These are phyloP conservation scores for Dendrocalamus latiflorus DNA, from an alignment of 202 grass and related monocot species.

Conservation along the genomic window DNA sequence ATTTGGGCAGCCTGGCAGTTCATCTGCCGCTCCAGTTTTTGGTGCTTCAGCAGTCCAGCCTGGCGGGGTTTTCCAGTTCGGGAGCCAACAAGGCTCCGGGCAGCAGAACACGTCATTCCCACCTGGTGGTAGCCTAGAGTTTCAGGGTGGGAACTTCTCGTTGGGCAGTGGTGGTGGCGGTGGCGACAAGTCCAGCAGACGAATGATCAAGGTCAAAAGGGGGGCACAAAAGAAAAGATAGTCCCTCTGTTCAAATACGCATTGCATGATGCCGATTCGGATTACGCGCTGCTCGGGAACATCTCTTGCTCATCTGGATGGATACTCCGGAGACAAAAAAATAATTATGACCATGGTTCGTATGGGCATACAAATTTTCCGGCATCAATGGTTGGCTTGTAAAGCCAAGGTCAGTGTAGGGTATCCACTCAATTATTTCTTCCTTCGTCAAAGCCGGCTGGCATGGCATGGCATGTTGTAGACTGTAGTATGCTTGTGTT, in stretches of 20 bases:
- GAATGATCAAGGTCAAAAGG: slow-evolving; percentile 56
- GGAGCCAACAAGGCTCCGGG: slow-evolving; percentile 41
- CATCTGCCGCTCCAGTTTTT: slow-evolving; percentile 36
- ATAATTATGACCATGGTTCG: background rate
- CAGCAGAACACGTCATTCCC: slow-evolving; percentile 46
- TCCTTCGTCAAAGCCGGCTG: background rate
- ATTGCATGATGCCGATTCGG: background rate
- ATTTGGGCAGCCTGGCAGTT: slow-evolving; percentile 51
- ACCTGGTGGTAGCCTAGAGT: too few species aligned
- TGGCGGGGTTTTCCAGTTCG: slow-evolving; percentile 61
- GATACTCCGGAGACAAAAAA: background rate
- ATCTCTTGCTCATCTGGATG: background rate
- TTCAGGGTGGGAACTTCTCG: slow-evolving; percentile 62
- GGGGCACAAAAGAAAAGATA: slow-evolving; percentile 38
- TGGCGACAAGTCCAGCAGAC: slow-evolving; percentile 53
- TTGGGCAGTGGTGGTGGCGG: slow-evolving; percentile 57
- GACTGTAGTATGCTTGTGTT: slow-evolving; percentile 42
- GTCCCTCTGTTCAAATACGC: background rate
- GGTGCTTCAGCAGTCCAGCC: slow-evolving; percentile 41
- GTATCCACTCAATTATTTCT: slow-evolving; percentile 3
- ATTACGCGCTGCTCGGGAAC: background rate
- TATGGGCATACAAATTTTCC: slow-evolving; percentile 3
- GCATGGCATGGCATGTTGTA: too few species aligned
- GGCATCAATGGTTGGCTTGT: slow-evolving; percentile 8
- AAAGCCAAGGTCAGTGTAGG: slow-evolving; percentile 36